These are phyloP conservation scores for Cystobasidium sp. DNA, from an alignment of 1,284 basidiomycete species.

Conservation along the genomic window DNA sequence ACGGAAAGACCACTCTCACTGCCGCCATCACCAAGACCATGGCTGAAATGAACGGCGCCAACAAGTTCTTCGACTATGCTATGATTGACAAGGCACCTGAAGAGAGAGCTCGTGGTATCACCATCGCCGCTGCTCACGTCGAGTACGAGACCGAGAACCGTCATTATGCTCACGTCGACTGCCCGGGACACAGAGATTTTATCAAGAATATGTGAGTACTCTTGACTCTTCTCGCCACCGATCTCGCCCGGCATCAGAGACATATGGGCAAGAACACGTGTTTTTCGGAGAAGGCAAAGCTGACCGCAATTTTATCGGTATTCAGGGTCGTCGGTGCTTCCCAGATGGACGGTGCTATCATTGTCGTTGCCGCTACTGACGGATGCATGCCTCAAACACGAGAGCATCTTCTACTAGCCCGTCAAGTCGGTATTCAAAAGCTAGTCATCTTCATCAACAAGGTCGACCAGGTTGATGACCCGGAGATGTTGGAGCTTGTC, in stretches of 20 bases:
- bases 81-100: constrained; percentile 99
- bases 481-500: constrained; percentile 98
- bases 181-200: constrained; percentile 89
- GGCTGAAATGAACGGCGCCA: constrained; percentile 72
- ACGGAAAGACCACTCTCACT: constrained; percentile 84
- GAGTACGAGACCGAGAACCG: constrained; percentile 92
- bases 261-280: too few relatives aligned
- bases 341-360: constrained; percentile 82
- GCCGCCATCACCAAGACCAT: constrained; percentile 98
- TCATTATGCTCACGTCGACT: constrained; percentile 99
- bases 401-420: constrained; percentile 95
- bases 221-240: not conserved
- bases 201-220: constrained; percentile 43
- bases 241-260: too few relatives aligned
- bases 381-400: constrained; percentile 99
- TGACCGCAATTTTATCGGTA: too few relatives aligned
- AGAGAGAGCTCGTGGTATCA: constrained; percentile 99
- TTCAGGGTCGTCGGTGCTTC: constrained; percentile 98
- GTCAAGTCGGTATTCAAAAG: constrained; percentile 98
- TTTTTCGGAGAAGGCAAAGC: too few relatives aligned
- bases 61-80: constrained; percentile 95
- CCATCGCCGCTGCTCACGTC: constrained; percentile 85
- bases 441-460: constrained; percentile 99
- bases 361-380: constrained; percentile 93
- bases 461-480: constrained; percentile 94